These are phyloP conservation scores for Ogataea ganodermae DNA, from an alignment of 805 yeast genomes.

Conservation along the genomic window DNA sequence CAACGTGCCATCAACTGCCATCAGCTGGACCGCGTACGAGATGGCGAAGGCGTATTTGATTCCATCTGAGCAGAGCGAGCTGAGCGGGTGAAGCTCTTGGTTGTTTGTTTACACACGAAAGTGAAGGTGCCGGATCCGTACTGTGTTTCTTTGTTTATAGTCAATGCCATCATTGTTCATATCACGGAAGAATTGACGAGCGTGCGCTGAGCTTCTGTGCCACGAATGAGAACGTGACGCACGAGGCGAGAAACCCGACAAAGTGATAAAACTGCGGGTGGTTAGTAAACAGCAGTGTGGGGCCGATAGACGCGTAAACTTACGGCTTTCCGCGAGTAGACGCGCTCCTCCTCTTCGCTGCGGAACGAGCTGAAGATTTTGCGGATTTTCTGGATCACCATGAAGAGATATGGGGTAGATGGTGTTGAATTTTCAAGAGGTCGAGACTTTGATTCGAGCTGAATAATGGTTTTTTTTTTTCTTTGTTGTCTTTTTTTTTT, in stretches of 20 bases:
- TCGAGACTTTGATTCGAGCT: background rate
- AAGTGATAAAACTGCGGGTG: conserved; percentile 58
- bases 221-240: conserved; percentile 77
- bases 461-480: background rate
- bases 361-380: conserved; percentile 80
- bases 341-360: conserved; percentile 82
- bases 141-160: conserved; percentile 9
- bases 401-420: conserved; percentile 18
- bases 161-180: conserved; percentile 7
- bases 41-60: conserved; percentile 82
- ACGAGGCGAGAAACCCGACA: conserved; percentile 77
- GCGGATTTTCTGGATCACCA: conserved; percentile 74
- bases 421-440: background rate
- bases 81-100: background rate
- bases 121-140: background rate
- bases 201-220: conserved; percentile 53
- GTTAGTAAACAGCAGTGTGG: background rate
- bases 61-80: conserved; percentile 5
- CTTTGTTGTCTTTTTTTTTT: no score
- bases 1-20: conserved; percentile 94
- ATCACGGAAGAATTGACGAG: conserved; percentile 10
- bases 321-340: conserved; percentile 71
- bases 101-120: background rate
- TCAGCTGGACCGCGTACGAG: conserved; percentile 97
- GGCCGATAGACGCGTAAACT: conserved; percentile 20